Evolutionary conservation across 352 stramenopile species (phyloP).

Genomic region (Aphanomyces euteiches): DNA sequence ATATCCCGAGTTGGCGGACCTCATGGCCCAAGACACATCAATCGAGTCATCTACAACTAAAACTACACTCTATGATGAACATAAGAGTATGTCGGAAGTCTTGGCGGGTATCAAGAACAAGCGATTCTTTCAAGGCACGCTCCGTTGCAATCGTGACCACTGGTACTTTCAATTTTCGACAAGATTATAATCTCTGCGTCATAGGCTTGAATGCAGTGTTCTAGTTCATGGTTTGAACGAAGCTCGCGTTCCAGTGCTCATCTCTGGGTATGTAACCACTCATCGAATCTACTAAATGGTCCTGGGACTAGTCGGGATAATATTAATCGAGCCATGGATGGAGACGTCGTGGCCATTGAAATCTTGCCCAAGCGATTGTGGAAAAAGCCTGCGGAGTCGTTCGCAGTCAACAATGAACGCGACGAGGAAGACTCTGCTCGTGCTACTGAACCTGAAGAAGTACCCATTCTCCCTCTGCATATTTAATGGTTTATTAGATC

Average conservation of each 20-base stretch:
- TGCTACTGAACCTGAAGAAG: conserved; percentile 10
- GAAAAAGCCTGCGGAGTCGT: conserved; percentile 72
- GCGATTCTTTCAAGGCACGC: conserved; percentile 83
- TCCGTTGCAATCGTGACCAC: conserved; percentile 84
- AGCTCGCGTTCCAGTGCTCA: conserved; percentile 62
- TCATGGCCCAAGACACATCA: conserved; percentile 44
- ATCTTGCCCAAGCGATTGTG: conserved; percentile 82
- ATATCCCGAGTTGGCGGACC: conserved; percentile 56
- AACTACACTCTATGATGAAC: conserved; percentile 67
- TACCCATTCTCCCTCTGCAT: not conserved
- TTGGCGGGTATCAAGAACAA: conserved; percentile 83
- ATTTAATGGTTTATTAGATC: conserved; percentile 24
- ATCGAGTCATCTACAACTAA: conserved; percentile 35
- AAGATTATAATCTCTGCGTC: not conserved
- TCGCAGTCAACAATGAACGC: conserved; percentile 46
- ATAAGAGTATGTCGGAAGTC: conserved; percentile 72
- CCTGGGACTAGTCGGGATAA: conserved; percentile 45
- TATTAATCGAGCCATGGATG: conserved; percentile 97
- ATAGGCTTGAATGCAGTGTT: conserved; percentile 61
- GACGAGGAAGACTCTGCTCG: conserved; percentile 39
- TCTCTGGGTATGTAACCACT: conserved; percentile 41
- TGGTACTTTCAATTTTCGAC: conserved; percentile 36
- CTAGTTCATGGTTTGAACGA: conserved; percentile 61
- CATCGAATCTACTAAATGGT: not conserved
- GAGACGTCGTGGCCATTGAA: conserved; percentile 96